Conservation (phyloP, 768 basidiomycete species). For the Panus rudis region DNA sequence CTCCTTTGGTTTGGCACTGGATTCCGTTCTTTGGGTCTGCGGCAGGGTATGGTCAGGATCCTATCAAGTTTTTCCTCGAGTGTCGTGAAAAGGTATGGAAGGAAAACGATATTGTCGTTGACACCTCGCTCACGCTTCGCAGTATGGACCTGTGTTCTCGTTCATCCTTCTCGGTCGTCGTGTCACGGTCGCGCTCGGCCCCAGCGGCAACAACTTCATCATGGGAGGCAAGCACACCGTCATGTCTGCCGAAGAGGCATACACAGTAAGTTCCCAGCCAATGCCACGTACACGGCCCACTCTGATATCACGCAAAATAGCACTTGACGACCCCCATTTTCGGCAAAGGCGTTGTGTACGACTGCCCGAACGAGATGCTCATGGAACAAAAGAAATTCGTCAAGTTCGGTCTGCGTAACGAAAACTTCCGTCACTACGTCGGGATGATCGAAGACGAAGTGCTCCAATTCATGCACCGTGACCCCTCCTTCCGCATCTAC, state of each 20-base stretch:
- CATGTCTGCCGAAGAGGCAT: constrained; percentile 94
- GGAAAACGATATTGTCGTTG: background rate
- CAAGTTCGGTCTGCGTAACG: constrained; percentile 89
- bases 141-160: constrained; percentile 98
- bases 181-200: constrained; percentile 85
- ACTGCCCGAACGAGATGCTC: constrained; percentile 90
- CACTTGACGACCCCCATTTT: constrained; percentile 92
- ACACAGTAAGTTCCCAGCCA: constrained; percentile 51
- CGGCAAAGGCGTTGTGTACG: constrained; percentile 96
- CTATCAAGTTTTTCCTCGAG: constrained; percentile 77
- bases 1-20: constrained; percentile 91
- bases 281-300: background rate
- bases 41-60: constrained; percentile 85
- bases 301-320: constrained; percentile 32
- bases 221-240: constrained; percentile 90
- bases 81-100: constrained; percentile 66
- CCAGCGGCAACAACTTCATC: constrained; percentile 90
- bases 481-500: constrained; percentile 53
- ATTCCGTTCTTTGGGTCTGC: constrained; percentile 89
- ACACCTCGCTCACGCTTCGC: background rate
- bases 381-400: constrained; percentile 99
- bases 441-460: constrained; percentile 38
- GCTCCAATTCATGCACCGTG: constrained; percentile 60
- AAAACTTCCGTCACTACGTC: constrained; percentile 82
- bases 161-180: constrained; percentile 86